Evolutionary conservation across 345 rosid species (phyloP), one percentile per base, ranked within the genome.

Genomic region (Tarenaya hassleriana): DNA sequence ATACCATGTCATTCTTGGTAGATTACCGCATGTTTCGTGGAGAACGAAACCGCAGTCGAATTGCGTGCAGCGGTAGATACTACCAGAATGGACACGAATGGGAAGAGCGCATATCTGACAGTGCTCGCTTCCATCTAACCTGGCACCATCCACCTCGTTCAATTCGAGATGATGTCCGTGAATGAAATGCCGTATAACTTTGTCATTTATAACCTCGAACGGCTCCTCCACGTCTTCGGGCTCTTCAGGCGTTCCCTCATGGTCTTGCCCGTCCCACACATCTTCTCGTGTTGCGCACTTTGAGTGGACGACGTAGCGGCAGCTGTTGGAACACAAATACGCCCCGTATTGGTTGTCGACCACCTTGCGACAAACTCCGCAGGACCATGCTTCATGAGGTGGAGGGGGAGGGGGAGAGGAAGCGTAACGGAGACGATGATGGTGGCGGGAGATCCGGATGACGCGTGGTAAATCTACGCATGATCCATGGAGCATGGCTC

Each of bases 231-330:
- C 17, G 9, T 48, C 14, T 11, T 45, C 55, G 21, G 34, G 40
- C 21, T 39, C 64, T 42, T 40, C 41, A 9, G 19, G 34, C n/a
- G 9, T 17, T 4, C 37, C 41, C 8, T 49, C 58, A 0, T 41
- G 49, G 7, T 55, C 31, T 38, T 24, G 1, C 1, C 43, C 58
- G 31, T 61, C 54, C 72, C 62, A 61, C n/a, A 61, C 4, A 11
- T 32, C 44, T 20, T 4, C 0, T 4, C 41, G 21, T 13, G 35
- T 3, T 0, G 57, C 61, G 4, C 71, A 67, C 27, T 6, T n/a
- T 37, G 49, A 7, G 54, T 67, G 72, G 14, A 52, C 58, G 43
- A 43, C 46, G 16, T 49, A 67, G 8, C n/a, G 20, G 37, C 9
- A 3, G 16, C 67, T 55, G 11, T 14, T 5, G 17, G 35, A 3